Base-by-base conservation (phyloP, 805 yeast species). In the Brettanomyces sp. region DNA sequence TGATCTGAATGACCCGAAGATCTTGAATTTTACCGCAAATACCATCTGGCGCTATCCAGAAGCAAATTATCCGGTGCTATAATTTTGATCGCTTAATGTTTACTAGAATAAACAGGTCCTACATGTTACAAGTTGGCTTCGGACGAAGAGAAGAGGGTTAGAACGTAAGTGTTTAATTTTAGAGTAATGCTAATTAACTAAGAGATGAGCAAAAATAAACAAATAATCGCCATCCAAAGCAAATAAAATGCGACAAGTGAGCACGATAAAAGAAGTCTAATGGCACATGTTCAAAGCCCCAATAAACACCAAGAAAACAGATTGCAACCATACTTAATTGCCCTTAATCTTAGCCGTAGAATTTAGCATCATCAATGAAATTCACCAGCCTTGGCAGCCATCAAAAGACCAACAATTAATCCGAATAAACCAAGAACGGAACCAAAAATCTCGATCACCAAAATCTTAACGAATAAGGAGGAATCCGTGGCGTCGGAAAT, bases 401-500 rank as follows among this genome's bases (percentile, higher is more conserved):
- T 93, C 66, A 93, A 76, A 57, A 93, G 77, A 42, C 99, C 99
- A 45, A 93, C 96, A 69, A 93, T 93, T 56, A 93, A 80, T 32
- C 98, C 99, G 63, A 93, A 85, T 55, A 93, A 79, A 41, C 99
- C 99, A 63, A 93, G 74, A 35, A 93, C 95, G 22, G 95, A 85
- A 34, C 99, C 99, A 61, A 93, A 93, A 72, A 93, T 93, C 74
- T 93, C 99, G 57, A 93, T 84, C 51, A 93, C 99, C 59, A 93
- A 78, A 49, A 93, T 93, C 69, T 93, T 93, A 52, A 93, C 99
- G 58, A 93, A 93, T 53, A 93, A 72, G 4, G 96, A 77, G 23
- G 96, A 80, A 69, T 93, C 97, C 9, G 99, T 97, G 30, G 99
- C 99, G 68, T 93, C 99, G 39, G 95, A 80, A 50, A 93, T 79